Base-by-base conservation (phyloP, 169 alveolate genomes). In the Plasmodium reichenowi region DNA sequence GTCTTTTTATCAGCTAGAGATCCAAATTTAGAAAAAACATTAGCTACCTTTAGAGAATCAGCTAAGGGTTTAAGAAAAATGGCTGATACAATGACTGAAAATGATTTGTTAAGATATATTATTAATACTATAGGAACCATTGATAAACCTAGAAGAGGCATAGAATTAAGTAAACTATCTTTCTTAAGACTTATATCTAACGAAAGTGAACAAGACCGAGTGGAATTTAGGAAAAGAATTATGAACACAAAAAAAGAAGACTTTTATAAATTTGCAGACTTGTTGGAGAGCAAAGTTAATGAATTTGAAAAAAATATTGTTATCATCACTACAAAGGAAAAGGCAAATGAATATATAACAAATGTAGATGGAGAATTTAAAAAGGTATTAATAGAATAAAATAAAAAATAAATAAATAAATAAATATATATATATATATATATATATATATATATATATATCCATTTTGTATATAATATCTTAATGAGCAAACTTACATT, bases 31-130 rank as follows among this genome's bases (percentile, higher is more conserved):
- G 92, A 86, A 50, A 86, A 86, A 48, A 86, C 92, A 8, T 73
- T 86, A 47, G 54, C 60, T 20, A 72, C 92, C 4, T 86, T 72
- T 86, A 86, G 64, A 50, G 87, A 86, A 60, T 58, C 88, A 60
- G 88, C 87, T 24, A 67, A 86, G 62, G 92, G 92, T 1, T 62
- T 86, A 43, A 64, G 92, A 48, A 70, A 86, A 72, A 86, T 86
- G 86, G 92, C 92, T 3, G 92, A 86, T 56, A 72, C 32, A 24
- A 86, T 86, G 92, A 86, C 92, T 12, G 45, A 86, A 86, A 86
- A 86, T 45, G 92, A 86, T 56, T 29, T 86, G 29, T 58, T 63
- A 5, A 86, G 92, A 62, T 86, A 86, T 54, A 86, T 86, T 9
- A 86, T 86, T 45, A 72, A 72, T 56, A 59, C 87, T 43, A 86